Evolutionary conservation across 2,329 filamentous ascomycete genomes (phyloP).

Genomic region (Aspergillus pseudoviridinutans): DNA sequence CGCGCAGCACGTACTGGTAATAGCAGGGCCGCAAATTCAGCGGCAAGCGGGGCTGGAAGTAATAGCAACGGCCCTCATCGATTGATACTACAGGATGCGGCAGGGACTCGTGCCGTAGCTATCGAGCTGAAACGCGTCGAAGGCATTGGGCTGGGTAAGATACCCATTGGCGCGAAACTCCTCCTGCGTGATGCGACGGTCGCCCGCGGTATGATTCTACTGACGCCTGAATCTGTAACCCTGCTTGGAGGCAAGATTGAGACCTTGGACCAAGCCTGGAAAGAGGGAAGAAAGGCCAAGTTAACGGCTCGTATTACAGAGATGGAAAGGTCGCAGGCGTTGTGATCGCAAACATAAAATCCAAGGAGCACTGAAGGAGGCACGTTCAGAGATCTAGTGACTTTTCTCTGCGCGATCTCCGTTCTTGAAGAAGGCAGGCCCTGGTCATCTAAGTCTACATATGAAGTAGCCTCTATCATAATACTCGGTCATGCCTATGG

Average conservation of each 20-base stretch:
- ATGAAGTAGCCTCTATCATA: background rate
- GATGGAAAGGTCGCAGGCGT: conserved; percentile 10
- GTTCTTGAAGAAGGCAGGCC: background rate
- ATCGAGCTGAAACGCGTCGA: conserved; percentile 67
- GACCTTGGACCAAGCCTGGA: conserved; percentile 73
- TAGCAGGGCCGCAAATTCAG: conserved; percentile 9
- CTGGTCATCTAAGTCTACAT: background rate
- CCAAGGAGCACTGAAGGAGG: background rate
- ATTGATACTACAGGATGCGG: conserved; percentile 75
- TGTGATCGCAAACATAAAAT: background rate
- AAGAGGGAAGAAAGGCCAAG: conserved; percentile 63
- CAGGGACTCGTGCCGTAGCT: conserved; percentile 64
- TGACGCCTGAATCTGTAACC: conserved; percentile 65
- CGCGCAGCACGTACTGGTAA: conserved; percentile 13
- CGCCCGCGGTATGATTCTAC: conserved; percentile 72
- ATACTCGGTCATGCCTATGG: background rate
- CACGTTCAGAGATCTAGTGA: background rate
- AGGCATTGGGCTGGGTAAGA: conserved; percentile 55
- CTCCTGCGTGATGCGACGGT: conserved; percentile 62
- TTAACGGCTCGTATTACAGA: conserved; percentile 59
- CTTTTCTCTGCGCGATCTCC: background rate
- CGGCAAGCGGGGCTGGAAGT: conserved; percentile 12
- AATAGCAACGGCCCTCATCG: conserved; percentile 62
- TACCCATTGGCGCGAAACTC: conserved; percentile 78
- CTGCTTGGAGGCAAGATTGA: conserved; percentile 88